phyloP scores from a whole-genome alignment of 169 alveolate genomes.

The Plasmodium gallinaceum region DNA sequence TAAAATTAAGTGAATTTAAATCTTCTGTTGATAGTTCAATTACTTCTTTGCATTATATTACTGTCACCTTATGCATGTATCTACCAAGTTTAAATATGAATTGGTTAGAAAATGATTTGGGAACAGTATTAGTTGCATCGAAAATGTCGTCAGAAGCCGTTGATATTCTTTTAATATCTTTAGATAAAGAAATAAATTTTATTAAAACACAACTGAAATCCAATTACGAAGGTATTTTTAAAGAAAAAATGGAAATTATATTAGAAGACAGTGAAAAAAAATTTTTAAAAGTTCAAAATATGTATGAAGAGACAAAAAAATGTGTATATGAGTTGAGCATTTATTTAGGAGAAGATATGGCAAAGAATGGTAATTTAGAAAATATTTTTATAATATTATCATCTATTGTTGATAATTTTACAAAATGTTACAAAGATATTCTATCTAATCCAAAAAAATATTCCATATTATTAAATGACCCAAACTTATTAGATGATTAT shows the following conservation, averaged over 20 bases:
- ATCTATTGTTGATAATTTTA: slow-evolving; percentile 67
- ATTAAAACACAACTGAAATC: slow-evolving; percentile 38
- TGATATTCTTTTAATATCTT: slow-evolving; percentile 59
- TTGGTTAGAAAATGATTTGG: slow-evolving; percentile 41
- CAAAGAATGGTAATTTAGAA: slow-evolving; percentile 53
- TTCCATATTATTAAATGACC: slow-evolving; percentile 72
- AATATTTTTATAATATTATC: slow-evolving; percentile 71
- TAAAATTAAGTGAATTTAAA: slow-evolving; percentile 84
- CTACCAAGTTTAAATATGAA: slow-evolving; percentile 77
- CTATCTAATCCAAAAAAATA: slow-evolving; percentile 61
- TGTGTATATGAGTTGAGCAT: slow-evolving; percentile 44
- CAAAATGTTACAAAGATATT: slow-evolving; percentile 74
- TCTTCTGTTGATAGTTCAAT: slow-evolving; percentile 81
- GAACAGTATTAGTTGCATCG: slow-evolving; percentile 64
- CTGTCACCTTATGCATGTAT: slow-evolving; percentile 81
- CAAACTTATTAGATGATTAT: slow-evolving; percentile 64
- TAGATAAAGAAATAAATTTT: slow-evolving; percentile 71
- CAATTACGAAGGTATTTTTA: slow-evolving; percentile 55
- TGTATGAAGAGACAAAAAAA: slow-evolving; percentile 70
- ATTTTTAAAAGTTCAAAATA: slow-evolving; percentile 21
- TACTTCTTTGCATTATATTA: slow-evolving; percentile 86
- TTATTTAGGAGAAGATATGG: slow-evolving; percentile 72
- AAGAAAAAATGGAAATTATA: slow-evolving; percentile 57
- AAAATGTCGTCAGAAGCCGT: slow-evolving; percentile 78
- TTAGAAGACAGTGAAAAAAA: slow-evolving; percentile 70